Evolutionary conservation across 805 yeast species (phyloP).

Genomic region (Monosporozyma aerobia): DNA sequence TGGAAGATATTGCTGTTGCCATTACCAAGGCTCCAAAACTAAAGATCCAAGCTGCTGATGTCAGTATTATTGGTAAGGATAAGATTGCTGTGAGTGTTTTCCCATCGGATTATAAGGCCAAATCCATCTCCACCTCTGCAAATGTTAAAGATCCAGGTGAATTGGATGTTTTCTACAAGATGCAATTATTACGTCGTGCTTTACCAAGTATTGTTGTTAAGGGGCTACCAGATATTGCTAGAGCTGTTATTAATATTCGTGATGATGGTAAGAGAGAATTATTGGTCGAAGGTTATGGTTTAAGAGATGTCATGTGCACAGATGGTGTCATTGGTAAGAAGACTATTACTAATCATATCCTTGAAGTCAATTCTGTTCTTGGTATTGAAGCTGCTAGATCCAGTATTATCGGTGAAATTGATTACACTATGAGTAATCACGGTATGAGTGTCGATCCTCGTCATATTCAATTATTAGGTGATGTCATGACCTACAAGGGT

Average conservation of each 20-base stretch:
- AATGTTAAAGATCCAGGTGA: slow-evolving; percentile 32
- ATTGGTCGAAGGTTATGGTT: slow-evolving; percentile 95
- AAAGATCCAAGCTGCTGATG: slow-evolving; percentile 67
- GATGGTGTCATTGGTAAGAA: slow-evolving; percentile 89
- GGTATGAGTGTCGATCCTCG: slow-evolving; percentile 99
- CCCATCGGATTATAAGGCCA: slow-evolving; percentile 35
- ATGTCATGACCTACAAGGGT: slow-evolving; percentile 98
- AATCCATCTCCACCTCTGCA: slow-evolving; percentile 36
- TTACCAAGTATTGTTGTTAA: slow-evolving; percentile 85
- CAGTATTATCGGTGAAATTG: slow-evolving; percentile 88
- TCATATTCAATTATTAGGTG: slow-evolving; percentile 94
- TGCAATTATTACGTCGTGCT: slow-evolving; percentile 80
- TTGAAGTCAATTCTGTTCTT: slow-evolving; percentile 79
- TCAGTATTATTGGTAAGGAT: slow-evolving; percentile 56
- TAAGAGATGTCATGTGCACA: slow-evolving; percentile 92
- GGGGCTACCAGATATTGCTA: slow-evolving; percentile 82
- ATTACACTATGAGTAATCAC: slow-evolving; percentile 96
- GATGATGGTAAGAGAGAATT: slow-evolving; percentile 83
- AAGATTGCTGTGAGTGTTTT: slow-evolving; percentile 55
- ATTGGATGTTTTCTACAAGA: slow-evolving; percentile 66
- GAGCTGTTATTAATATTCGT: slow-evolving; percentile 92
- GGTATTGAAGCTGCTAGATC: slow-evolving; percentile 98
- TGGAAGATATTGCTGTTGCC: slow-evolving; percentile 81
- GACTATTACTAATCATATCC: slow-evolving; percentile 84
- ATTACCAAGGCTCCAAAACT: slow-evolving; percentile 79